Evolutionary conservation across 257 asterid species (phyloP).

Genomic region (Ilex aquifolium): DNA sequence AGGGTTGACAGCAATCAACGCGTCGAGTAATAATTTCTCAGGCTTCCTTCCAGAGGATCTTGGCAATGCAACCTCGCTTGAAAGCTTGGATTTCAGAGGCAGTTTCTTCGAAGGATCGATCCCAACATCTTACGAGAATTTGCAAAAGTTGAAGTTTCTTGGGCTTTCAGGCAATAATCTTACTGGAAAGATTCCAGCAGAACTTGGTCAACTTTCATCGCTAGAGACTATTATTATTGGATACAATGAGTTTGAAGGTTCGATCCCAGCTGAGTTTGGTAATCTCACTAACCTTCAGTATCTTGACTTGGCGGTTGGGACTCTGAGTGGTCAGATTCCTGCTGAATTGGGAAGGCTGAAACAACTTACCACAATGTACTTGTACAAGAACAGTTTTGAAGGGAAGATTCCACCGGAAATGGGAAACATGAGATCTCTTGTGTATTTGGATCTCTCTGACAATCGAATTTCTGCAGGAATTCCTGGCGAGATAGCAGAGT

Average conservation of each 20-base stretch:
- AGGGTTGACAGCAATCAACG: slow-evolving; percentile 38
- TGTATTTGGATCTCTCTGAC: slow-evolving; percentile 58
- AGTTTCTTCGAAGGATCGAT: slow-evolving; percentile 69
- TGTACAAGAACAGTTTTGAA: slow-evolving; percentile 50
- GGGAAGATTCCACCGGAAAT: slow-evolving; percentile 65
- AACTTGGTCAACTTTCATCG: slow-evolving; percentile 47
- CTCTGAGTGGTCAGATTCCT: slow-evolving; percentile 57
- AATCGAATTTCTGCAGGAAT: slow-evolving; percentile 51
- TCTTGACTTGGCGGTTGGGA: slow-evolving; percentile 69
- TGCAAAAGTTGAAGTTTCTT: slow-evolving; percentile 50
- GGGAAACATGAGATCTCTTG: slow-evolving; percentile 43
- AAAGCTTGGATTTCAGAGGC: slow-evolving; percentile 60
- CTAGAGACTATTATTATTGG: slow-evolving; percentile 56
- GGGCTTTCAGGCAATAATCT: slow-evolving; percentile 77
- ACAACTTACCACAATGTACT: slow-evolving; percentile 41
- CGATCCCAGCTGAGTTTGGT: slow-evolving; percentile 61
- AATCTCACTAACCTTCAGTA: slow-evolving; percentile 52
- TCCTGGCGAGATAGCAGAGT: slow-evolving; percentile 45
- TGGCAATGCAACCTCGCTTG: slow-evolving; percentile 37
- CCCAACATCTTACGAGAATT: slow-evolving; percentile 46
- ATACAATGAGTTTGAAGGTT: slow-evolving; percentile 60
- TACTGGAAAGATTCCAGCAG: slow-evolving; percentile 54
- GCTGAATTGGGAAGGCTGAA: slow-evolving; percentile 49
- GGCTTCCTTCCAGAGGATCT: slow-evolving; percentile 63
- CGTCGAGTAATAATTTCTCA: slow-evolving; percentile 69